Evolutionary conservation across 805 yeast species (phyloP), one percentile per base, ranked within the genome.

Genomic region (Kazachstania martiniae): DNA sequence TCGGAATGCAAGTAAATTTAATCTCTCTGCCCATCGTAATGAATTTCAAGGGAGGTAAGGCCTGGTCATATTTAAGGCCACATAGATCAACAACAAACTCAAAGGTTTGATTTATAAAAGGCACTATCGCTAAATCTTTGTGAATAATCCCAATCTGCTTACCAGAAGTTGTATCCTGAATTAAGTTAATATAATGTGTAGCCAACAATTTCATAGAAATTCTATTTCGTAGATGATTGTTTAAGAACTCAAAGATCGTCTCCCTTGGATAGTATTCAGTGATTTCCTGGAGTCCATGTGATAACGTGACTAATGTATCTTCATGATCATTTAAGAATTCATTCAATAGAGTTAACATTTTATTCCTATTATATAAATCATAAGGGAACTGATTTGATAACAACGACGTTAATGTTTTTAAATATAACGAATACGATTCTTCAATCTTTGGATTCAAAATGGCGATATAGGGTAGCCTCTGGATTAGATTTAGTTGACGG

Each of bases 361-460:
- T 45, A 3, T 52, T 54, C 46, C 79, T 78, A 35, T 79, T 77
- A 29, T 68, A 68, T 12, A 66, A 36, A 5, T 74, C 70, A 38
- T 56, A 45, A 5, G 74, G 65, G 25, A 66, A 51, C 33, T 61
- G 53, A 29, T 65, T 59, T 2, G 61, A 49, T 16, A 70, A 45
- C 31, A 77, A 45, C 4, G 69, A 61, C 31, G 70, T 61, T 61
- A 85, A 68, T 2, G 94, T 77, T 36, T 73, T 65, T 40, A 84
- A 61, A 59, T 89, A 89, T 29, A 77, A 58, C 44, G 72, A 66
- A 61, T 85, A 84, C 15, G 82, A 77, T 44, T 72, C 73, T 8
- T 89, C 79, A 32, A 89, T 77, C 46, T 83, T 74, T 5, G 96
- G 96, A 51, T 89, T 89, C 39, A 89, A 58, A 35, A 86, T 78